Percentiles rank a stretch among this genome's conserved stretches.
These are phyloP conservation scores for Metschnikowia rubicola DNA, from an alignment of 805 yeast species.

Conservation along the genomic window DNA sequence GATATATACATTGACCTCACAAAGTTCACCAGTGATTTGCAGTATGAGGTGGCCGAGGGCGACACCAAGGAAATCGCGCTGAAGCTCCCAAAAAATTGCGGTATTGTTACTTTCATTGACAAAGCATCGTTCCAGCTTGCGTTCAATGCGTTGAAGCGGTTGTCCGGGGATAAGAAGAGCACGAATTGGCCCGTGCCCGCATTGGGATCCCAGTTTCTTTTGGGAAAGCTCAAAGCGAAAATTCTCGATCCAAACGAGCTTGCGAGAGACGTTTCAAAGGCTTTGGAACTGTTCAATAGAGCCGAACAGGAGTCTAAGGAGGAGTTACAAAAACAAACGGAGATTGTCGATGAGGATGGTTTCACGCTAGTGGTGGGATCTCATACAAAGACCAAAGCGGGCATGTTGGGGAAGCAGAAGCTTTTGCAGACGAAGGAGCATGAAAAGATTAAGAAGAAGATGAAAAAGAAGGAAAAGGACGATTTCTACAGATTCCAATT, in stretches of 20 bases:
- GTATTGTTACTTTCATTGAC: constrained; percentile 71
- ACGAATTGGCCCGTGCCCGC: constrained; percentile 39
- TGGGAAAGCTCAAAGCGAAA: constrained; percentile 31
- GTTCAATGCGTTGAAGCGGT: constrained; percentile 55
- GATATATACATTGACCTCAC: constrained; percentile 50
- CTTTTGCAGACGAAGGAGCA: constrained; percentile 34
- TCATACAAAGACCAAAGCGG: constrained; percentile 76
- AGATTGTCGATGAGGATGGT: constrained; percentile 86
- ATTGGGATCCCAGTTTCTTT: constrained; percentile 43
- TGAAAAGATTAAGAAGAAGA: constrained; percentile 44
- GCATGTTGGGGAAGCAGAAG: constrained; percentile 56
- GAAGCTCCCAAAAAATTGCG: constrained; percentile 70
- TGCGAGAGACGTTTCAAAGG: constrained; percentile 53
- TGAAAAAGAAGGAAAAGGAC: constrained; percentile 71
- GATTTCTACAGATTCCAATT: constrained; percentile 97
- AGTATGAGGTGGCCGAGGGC: constrained; percentile 25
- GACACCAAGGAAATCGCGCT: constrained; percentile 27
- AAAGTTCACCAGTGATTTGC: constrained; percentile 55
- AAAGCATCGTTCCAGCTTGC: constrained; percentile 64
- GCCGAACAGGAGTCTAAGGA: constrained; percentile 64
- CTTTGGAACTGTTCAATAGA: constrained; percentile 63
- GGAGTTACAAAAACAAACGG: constrained; percentile 50
- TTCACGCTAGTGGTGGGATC: constrained; percentile 87
- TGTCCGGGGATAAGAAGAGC: constrained; percentile 23
- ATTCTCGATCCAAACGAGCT: constrained; percentile 50